A percentile compares a stretch with the other conserved stretches of the same genome.
These are phyloP conservation scores for Fusarium sp. DNA, from an alignment of 2,329 filamentous ascomycete species.

Conservation along the genomic window DNA sequence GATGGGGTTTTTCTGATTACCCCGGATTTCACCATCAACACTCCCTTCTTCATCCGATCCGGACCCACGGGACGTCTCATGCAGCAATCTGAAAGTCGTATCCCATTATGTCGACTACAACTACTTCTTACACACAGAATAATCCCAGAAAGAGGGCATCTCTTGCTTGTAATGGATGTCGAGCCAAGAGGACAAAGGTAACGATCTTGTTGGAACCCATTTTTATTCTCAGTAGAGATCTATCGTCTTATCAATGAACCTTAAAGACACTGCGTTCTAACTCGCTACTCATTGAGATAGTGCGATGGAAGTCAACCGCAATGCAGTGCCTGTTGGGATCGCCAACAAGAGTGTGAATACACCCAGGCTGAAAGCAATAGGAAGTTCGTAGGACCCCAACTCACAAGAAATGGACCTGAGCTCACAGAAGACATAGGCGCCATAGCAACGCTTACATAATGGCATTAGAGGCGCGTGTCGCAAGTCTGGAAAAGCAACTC, in stretches of 20 bases:
- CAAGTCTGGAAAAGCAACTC: slow-evolving; percentile 6
- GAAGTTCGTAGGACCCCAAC: neutral
- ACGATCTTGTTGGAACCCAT: neutral
- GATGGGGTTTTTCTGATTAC: neutral
- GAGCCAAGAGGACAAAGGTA: slow-evolving; percentile 21
- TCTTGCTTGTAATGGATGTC: slow-evolving; percentile 15
- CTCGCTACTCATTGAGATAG: neutral
- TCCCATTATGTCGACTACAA: neutral
- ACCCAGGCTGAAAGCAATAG: slow-evolving; percentile 18
- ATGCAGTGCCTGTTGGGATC: slow-evolving; percentile 15
- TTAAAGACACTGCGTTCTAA: neutral
- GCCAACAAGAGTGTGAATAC: slow-evolving; percentile 15
- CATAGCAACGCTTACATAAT: slow-evolving; percentile 19
- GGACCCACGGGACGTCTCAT: neutral
- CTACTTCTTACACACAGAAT: neutral
- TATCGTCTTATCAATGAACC: no score
- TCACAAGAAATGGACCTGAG: accelerated
- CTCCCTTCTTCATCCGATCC: neutral
- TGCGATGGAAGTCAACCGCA: slow-evolving; percentile 18
- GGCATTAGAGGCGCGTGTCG: slow-evolving; percentile 16
- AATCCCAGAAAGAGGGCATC: slow-evolving; percentile 23
- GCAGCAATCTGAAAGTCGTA: neutral
- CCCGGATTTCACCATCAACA: neutral
- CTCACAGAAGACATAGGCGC: neutral
- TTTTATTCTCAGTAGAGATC: neutral